Evolutionary conservation across 306 rosid genomes (phyloP).

Genomic region (Acacia crassicarpa): DNA sequence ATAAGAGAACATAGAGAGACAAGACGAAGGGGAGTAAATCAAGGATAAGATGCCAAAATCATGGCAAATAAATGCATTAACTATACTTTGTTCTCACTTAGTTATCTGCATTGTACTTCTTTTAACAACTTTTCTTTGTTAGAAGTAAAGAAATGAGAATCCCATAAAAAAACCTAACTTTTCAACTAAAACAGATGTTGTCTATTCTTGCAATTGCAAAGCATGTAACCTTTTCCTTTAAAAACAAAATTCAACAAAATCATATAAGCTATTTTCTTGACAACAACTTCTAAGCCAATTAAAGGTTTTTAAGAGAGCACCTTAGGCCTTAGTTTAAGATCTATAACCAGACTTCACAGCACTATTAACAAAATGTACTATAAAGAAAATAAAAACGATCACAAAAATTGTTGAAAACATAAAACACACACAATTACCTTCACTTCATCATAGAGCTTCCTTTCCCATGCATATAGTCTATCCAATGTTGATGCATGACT

Average conservation of each 20-base stretch:
- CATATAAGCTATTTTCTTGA: background rate
- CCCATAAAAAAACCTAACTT: slow-evolving; percentile 2
- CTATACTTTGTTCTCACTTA: background rate
- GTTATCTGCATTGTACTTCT: background rate
- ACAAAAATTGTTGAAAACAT: slow-evolving; percentile 11
- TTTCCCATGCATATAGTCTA: slow-evolving; percentile 94
- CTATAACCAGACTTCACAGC: background rate
- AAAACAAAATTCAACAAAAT: background rate
- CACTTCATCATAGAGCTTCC: slow-evolving; percentile 91
- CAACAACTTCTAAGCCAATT: background rate
- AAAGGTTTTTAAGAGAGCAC: background rate
- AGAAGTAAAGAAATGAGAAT: background rate
- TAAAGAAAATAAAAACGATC: background rate
- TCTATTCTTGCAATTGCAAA: background rate
- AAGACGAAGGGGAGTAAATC: background rate
- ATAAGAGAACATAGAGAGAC: background rate
- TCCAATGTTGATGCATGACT: slow-evolving; percentile 97
- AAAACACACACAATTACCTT: slow-evolving; percentile 62
- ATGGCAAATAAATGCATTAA: background rate
- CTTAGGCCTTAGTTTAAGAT: slow-evolving; percentile 12
- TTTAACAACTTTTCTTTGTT: background rate
- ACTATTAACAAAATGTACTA: slow-evolving; percentile 11
- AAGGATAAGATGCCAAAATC: slow-evolving; percentile 8
- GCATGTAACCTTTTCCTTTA: background rate
- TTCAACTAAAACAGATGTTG: slow-evolving; percentile 8